A percentile compares a stretch with the other conserved stretches of the same genome.
These are phyloP conservation scores for Fragaria vesca DNA, from an alignment of 306 rosid genomes.

Conservation along the genomic window DNA sequence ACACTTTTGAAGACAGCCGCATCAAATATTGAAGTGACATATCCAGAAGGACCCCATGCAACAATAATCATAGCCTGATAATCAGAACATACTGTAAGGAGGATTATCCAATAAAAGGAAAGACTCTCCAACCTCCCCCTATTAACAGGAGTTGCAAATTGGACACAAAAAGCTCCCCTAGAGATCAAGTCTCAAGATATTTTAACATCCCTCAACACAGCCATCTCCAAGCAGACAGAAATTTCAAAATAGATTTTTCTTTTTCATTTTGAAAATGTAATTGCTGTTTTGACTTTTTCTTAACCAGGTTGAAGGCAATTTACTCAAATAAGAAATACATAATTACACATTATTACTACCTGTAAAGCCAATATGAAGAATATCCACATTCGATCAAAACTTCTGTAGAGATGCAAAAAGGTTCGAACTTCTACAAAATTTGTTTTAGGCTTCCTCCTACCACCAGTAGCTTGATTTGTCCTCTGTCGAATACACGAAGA, in stretches of 20 bases:
- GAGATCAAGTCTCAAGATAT: not conserved
- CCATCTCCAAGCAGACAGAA: not conserved
- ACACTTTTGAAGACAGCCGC: conserved; percentile 73
- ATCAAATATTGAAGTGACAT: conserved; percentile 59
- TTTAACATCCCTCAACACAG: not conserved
- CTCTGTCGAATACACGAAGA: conserved; percentile 52
- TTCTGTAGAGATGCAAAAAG: conserved; percentile 82
- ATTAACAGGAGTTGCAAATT: not conserved
- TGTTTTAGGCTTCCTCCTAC: conserved; percentile 84
- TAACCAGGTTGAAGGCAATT: not conserved
- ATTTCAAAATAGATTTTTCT: not conserved
- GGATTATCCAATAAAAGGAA: not conserved
- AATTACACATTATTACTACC: conserved; percentile 45
- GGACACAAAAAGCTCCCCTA: not conserved
- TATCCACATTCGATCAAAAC: conserved; percentile 98
- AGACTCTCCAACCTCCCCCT: not conserved
- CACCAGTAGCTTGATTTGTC: conserved; percentile 44
- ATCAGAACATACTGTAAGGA: conserved; percentile 12
- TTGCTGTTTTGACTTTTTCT: not conserved
- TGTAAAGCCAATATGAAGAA: conserved; percentile 93
- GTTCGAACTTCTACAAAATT: conserved; percentile 97
- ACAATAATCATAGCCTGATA: conserved; percentile 90
- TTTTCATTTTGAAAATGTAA: not conserved
- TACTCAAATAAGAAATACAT: conserved; percentile 12
- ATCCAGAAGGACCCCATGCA: conserved; percentile 90